A percentile compares a stretch with the other conserved stretches of the same genome.
These are phyloP conservation scores for Globisporangium carolinianum DNA, from an alignment of 352 stramenopile species.

Conservation along the genomic window DNA sequence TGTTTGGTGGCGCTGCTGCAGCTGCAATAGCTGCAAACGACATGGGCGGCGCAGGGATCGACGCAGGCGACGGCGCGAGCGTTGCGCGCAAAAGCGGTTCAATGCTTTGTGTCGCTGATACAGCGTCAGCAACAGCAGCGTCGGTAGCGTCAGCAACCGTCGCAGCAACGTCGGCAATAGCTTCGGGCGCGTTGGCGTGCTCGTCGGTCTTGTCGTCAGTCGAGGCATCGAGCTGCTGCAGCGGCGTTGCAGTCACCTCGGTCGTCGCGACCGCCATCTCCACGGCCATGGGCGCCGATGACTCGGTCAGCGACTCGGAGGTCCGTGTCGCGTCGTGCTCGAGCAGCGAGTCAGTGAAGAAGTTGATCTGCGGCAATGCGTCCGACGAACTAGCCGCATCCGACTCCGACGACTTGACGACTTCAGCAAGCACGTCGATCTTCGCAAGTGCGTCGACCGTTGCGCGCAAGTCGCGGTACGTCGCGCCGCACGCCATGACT, in stretches of 20 bases:
- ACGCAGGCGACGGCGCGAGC: conserved; percentile 12
- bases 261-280: no score
- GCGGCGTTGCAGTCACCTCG: neutral
- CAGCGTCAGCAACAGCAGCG: conserved; percentile 4
- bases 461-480: conserved; percentile 51
- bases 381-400: conserved; percentile 23
- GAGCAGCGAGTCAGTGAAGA: conserved; percentile 76
- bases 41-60: conserved; percentile 28
- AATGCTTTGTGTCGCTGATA: no score
- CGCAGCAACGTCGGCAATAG: conserved; percentile 2
- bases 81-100: no score
- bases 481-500: conserved; percentile 64
- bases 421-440: conserved; percentile 14
- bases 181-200: conserved; percentile 11
- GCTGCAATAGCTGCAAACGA: conserved; percentile 40
- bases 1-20: conserved; percentile 11
- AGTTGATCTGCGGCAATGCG: conserved; percentile 70
- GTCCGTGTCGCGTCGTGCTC: conserved; percentile 9
- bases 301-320: no score
- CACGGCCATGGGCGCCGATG: no score
- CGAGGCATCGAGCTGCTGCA: conserved; percentile 5
- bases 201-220: conserved; percentile 18
- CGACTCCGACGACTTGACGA: conserved; percentile 5
- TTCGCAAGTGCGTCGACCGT: conserved; percentile 49
- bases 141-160: conserved; percentile 7